Conservation (phyloP, 352 stramenopile genomes). For the Phytophthora agathidicida region DNA sequence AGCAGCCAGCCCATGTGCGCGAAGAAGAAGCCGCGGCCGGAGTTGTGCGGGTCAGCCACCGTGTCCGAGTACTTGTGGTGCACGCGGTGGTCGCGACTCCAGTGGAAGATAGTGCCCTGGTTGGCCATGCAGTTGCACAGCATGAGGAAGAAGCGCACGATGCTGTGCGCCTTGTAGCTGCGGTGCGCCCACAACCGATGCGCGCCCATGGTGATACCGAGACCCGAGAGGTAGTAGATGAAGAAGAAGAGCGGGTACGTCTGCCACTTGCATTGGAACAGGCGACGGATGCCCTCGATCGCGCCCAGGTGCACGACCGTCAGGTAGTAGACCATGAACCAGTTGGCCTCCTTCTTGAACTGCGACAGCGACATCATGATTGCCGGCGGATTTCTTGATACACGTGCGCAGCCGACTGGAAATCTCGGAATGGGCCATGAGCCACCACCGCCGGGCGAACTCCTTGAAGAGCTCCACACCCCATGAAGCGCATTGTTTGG, state of each 20-base stretch:
- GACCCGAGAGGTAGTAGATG: conserved; percentile 94
- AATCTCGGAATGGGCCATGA: conserved; percentile 34
- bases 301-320: conserved; percentile 93
- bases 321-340: conserved; percentile 98
- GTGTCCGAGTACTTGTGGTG: conserved; percentile 99
- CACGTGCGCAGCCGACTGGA: conserved; percentile 26
- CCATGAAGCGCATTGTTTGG: conserved; percentile 10
- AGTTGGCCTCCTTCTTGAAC: conserved; percentile 93
- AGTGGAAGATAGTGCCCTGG: conserved; percentile 99
- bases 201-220: conserved; percentile 98
- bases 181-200: conserved; percentile 98
- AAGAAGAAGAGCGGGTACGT: conserved; percentile 92
- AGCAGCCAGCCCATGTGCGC: conserved; percentile 99
- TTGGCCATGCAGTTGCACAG: conserved; percentile 98
- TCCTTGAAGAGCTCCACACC: conserved; percentile 7
- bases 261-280: conserved; percentile 82
- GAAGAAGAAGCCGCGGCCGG: conserved; percentile 98
- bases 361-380: conserved; percentile 66
- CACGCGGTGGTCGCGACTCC: conserved; percentile 97
- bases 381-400: background rate
- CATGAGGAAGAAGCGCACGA: conserved; percentile 96
- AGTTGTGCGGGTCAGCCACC: conserved; percentile 94
- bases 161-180: conserved; percentile 94
- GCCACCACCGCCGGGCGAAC: conserved; percentile 20
- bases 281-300: conserved; percentile 83